Conservation (phyloP, 345 rosid species). For the Melaleuca alternifolia region DNA sequence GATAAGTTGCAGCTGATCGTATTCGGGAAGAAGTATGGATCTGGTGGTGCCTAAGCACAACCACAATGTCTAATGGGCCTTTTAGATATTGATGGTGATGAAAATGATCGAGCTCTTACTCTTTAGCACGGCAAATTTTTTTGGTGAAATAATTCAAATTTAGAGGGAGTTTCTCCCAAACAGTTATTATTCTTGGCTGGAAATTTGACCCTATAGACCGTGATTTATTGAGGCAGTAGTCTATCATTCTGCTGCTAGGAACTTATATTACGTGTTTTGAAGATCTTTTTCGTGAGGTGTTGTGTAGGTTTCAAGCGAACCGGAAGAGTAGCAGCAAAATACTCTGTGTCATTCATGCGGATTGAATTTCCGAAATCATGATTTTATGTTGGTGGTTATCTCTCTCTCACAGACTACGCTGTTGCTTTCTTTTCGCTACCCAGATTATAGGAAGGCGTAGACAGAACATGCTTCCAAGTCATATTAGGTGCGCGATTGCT, state of each 20-base stretch:
- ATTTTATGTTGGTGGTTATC: neutral
- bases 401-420: neutral
- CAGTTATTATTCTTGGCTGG: neutral
- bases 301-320: neutral
- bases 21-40: slow-evolving; percentile 27
- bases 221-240: neutral
- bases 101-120: neutral
- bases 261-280: neutral
- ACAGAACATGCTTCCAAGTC: neutral
- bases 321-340: neutral
- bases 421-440: neutral
- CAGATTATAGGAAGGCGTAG: neutral
- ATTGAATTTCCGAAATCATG: neutral
- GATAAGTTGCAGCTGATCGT: slow-evolving; percentile 29
- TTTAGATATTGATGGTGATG: slow-evolving; percentile 10
- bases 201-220: neutral
- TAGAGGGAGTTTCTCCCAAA: slow-evolving; percentile 1
- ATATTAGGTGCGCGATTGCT: neutral
- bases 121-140: neutral
- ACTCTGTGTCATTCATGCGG: neutral
- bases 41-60: slow-evolving; percentile 10
- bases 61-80: neutral
- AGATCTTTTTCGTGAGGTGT: neutral
- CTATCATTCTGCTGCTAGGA: neutral
- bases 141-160: slow-evolving; percentile 1